Evolutionary conservation across 371 early-diverging fungal genomes (phyloP).

Genomic region (Mortierella polycephala): DNA sequence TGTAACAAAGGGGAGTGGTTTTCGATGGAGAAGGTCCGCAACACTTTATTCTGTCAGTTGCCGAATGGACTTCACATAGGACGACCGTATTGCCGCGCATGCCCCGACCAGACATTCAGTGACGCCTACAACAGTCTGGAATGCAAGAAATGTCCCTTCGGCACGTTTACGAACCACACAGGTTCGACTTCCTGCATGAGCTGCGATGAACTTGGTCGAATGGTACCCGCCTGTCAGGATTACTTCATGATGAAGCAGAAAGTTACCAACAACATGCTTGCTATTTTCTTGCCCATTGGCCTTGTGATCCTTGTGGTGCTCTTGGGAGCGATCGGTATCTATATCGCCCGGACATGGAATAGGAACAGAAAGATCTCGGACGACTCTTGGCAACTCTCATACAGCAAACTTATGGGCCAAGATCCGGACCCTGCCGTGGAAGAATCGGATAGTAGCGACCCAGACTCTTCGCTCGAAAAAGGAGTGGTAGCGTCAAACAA

Average conservation of each 20-base stretch:
- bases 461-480: conserved; percentile 8
- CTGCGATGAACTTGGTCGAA: conserved; percentile 19
- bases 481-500: conserved; percentile 1
- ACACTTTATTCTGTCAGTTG: conserved; percentile 10
- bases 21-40: background rate
- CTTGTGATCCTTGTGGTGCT: conserved; percentile 4
- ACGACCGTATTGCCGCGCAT: conserved; percentile 19
- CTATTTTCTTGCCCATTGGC: conserved; percentile 25
- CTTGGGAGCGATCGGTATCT: conserved; percentile 2
- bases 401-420: conserved; percentile 22
- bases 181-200: conserved; percentile 12
- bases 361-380: conserved; percentile 16
- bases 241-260: conserved; percentile 22
- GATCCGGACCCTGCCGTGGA: conserved; percentile 16
- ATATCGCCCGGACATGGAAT: conserved; percentile 5
- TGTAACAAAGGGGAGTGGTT: conserved; percentile 31
- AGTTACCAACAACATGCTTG: conserved; percentile 3
- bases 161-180: conserved; percentile 22
- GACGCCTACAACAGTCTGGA: conserved; percentile 10
- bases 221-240: conserved; percentile 11
- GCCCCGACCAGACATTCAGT: conserved; percentile 17
- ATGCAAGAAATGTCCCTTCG: conserved; percentile 15
- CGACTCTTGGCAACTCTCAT: conserved; percentile 32
- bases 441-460: conserved; percentile 2
- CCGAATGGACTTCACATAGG: conserved; percentile 7